Percentiles rank a stretch among this genome's conserved stretches.
phyloP scores from a whole-genome alignment of 2,329 filamentous ascomycete genomes.

The Phialophora tarda region DNA sequence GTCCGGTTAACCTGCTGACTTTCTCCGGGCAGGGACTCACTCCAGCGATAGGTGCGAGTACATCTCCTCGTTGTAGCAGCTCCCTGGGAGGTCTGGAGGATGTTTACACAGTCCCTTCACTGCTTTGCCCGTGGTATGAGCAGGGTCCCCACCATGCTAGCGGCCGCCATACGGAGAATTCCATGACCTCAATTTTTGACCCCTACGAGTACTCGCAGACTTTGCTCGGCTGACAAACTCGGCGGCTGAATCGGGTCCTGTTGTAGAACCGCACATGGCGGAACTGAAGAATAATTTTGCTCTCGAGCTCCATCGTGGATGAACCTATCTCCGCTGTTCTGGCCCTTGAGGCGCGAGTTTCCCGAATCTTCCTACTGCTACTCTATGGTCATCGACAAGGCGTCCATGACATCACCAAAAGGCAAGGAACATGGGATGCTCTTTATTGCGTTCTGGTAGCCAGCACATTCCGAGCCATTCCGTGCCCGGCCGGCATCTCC shows the following conservation, averaged over 20 bases:
- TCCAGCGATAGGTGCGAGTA: not conserved
- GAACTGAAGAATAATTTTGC: not conserved
- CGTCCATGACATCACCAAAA: not conserved
- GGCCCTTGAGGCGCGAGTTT: not conserved
- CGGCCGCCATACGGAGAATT: not conserved
- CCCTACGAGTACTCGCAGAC: not conserved
- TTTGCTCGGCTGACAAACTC: conserved; percentile 3
- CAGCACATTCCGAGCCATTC: not conserved
- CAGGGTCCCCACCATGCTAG: not conserved
- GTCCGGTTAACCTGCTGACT: not conserved
- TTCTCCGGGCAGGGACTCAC: not conserved
- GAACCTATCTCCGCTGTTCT: not conserved
- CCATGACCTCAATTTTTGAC: not conserved
- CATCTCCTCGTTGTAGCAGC: not conserved
- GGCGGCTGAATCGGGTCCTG: conserved; percentile 6
- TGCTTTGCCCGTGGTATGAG: not conserved
- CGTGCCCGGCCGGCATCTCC: too few relatives aligned
- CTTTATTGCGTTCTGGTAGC: not conserved
- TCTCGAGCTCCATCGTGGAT: not conserved
- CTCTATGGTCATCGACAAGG: not conserved
- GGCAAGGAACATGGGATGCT: not conserved
- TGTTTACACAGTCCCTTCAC: not conserved
- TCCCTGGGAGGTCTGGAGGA: not conserved
- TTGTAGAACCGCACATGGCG: not conserved
- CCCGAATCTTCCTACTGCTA: not conserved